Base-by-base conservation (phyloP, 202 grass and related monocot species). In the Schoenoplectus tabernaemontani region DNA sequence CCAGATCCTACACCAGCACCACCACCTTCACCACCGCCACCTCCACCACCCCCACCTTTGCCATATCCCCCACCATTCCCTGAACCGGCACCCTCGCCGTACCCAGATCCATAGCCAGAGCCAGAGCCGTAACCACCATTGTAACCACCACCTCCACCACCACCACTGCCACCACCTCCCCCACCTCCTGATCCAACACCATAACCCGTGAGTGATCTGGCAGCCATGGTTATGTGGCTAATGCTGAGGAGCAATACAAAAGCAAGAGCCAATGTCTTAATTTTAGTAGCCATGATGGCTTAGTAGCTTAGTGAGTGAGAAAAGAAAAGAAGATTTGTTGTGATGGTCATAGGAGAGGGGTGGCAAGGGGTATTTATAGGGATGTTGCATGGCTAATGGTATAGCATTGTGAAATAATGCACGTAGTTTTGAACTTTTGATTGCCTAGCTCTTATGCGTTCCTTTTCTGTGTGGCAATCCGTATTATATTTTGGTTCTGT, bases 351-450 rank as follows among this genome's bases (percentile, higher is more conserved):
- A 61, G 51, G 51, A 57, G 22, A 57, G 16, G 34, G 58, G 58
- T 60, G 58, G 58, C 44, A 34, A 28, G 76, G 53, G 47, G 47
- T 78, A 78, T 78, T 78, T 78, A 78, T 78, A 78, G 76, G 76
- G 8, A n/a, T n/a, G 23, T 78, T 78, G 76, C 57, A 61, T 61
- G 76, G 50, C 41, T 61, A 78, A 59, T 37, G 48, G 76, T 42
- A 19, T 15, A 78, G n/a, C n/a, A n/a, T n/a, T n/a, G n/a, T n/a
- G n/a, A n/a, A n/a, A n/a, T n/a, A n/a, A n/a, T n/a, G n/a, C n/a
- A n/a, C n/a, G n/a, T n/a, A n/a, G n/a, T n/a, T n/a, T n/a, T n/a
- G n/a, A n/a, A n/a, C 20, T 59, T 59, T 19, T 59, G 57, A 22
- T 59, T 59, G 57, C 22, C 1, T 3, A 8, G 8, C 10, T 26